Evolutionary conservation across 1,284 basidiomycete genomes (phyloP), one percentile per base, ranked within the genome.

Genomic region (Trichosporon asahii): DNA sequence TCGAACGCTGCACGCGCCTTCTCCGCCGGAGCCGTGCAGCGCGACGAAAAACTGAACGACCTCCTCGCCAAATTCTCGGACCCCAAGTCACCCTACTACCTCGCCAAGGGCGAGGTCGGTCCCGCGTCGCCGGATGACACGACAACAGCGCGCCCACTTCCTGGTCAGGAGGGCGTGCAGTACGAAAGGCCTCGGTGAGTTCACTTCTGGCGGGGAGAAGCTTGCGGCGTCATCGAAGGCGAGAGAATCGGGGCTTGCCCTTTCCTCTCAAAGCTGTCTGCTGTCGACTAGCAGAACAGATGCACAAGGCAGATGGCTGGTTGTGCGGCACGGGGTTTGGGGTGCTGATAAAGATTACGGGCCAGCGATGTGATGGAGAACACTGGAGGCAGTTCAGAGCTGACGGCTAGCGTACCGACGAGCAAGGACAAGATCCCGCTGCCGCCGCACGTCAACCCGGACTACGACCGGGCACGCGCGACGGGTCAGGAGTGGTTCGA

Each of bases 81-180:
- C 67, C 80, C 81, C 3, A 72, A 68, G 3, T 78, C 77, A 12
- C 77, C 77, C 18, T 82, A 75, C 72, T 78, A 82, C 70, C 75
- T 82, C 37, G 75, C 79, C 1, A 74, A 77, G 4, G 80, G 80
- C 2, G 73, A 76, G 5, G 72, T 68, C 0, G 81, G 81, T 12
- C 81, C 81, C 27, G 76, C 74, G 53, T 74, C 79, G 27, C 78
- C 79, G 18, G 72, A 81, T 31, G 81, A 82, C 66, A 79, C 80
- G 60, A 73, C 76, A 23, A 69, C 73, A 15, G 76, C 77, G 4
- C 72, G 74, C 21, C 71, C 72, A 11, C 76, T 66, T 1, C 49
- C 70, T 9, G 72, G 68, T 0, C 68, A 72, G 12, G 49, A 49
- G 11, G 21, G 8, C 27, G 44, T 40, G 31, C 27, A 61, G 29